These are phyloP conservation scores for Balakata baccata DNA, from an alignment of 345 rosid species.

Conservation along the genomic window DNA sequence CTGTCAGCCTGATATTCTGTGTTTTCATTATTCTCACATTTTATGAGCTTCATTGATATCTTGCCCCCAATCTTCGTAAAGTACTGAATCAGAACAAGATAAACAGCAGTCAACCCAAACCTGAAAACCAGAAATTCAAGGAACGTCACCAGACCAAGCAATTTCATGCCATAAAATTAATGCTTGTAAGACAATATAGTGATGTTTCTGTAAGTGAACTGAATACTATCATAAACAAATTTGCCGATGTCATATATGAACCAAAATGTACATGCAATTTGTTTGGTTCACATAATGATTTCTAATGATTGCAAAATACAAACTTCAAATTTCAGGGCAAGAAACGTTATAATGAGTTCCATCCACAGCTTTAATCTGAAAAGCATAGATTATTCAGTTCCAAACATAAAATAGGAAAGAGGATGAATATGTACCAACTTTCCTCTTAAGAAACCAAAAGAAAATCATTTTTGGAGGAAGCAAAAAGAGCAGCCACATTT, in stretches of 20 bases:
- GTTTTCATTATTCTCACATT: slow-evolving; percentile 66
- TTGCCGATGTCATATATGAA: background rate
- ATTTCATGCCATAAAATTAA: background rate
- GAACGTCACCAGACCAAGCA: slow-evolving; percentile 13
- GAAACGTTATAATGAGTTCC: background rate
- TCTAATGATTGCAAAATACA: background rate
- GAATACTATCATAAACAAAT: background rate
- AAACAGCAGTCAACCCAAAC: slow-evolving; percentile 70
- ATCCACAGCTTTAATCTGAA: background rate
- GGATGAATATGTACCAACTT: background rate
- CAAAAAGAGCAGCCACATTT: background rate
- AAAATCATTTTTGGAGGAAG: background rate
- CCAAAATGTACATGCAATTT: background rate
- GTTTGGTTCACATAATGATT: background rate
- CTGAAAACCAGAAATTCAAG: slow-evolving; percentile 47
- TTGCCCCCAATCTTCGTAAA: slow-evolving; percentile 77
- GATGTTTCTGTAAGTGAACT: background rate
- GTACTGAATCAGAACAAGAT: slow-evolving; percentile 77
- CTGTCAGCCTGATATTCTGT: slow-evolving; percentile 78
- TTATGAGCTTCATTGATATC: slow-evolving; percentile 72
- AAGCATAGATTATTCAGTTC: background rate
- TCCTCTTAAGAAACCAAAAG: background rate
- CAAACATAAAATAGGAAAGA: background rate
- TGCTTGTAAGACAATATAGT: background rate
- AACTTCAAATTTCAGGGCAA: background rate